Conservation (phyloP, 2,329 filamentous ascomycete species). For the Fusarium piperis region DNA sequence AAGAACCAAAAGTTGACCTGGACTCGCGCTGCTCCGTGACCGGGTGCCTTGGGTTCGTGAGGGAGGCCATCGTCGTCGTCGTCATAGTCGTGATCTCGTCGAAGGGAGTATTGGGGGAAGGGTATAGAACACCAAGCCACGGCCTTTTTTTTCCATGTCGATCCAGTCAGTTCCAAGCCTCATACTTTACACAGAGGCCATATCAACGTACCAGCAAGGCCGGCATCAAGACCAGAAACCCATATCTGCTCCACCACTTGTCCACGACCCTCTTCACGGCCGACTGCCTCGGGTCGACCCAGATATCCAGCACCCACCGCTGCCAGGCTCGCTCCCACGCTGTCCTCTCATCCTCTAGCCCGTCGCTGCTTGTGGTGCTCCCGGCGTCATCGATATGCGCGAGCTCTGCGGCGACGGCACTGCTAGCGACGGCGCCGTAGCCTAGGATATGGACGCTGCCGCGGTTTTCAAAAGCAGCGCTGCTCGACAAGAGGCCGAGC, state of each 20-base stretch:
- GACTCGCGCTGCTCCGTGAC: conserved; percentile 71
- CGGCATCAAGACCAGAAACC: conserved; percentile 68
- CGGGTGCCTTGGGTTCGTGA: conserved; percentile 58
- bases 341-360: conserved; percentile 49
- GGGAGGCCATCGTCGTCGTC: conserved; percentile 49
- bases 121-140: conserved; percentile 73
- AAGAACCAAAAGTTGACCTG: conserved; percentile 79
- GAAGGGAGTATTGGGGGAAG: conserved; percentile 69
- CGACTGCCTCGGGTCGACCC: conserved; percentile 68
- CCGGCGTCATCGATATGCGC: conserved; percentile 44
- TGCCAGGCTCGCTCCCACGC: conserved; percentile 49
- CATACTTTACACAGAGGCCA: neutral
- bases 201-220: conserved; percentile 62
- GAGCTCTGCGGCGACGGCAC: conserved; percentile 53
- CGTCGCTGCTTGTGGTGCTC: conserved; percentile 35
- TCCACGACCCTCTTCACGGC: conserved; percentile 68
- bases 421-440: conserved; percentile 59
- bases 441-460: conserved; percentile 64
- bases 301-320: conserved; percentile 60
- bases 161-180: conserved; percentile 11
- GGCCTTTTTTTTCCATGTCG: conserved; percentile 54
- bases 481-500: conserved; percentile 51
- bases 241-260: conserved; percentile 72
- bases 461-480: conserved; percentile 46
- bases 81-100: conserved; percentile 55